phyloP scores from a whole-genome alignment of 768 basidiomycete species.

The Sarcodon aspratus region DNA sequence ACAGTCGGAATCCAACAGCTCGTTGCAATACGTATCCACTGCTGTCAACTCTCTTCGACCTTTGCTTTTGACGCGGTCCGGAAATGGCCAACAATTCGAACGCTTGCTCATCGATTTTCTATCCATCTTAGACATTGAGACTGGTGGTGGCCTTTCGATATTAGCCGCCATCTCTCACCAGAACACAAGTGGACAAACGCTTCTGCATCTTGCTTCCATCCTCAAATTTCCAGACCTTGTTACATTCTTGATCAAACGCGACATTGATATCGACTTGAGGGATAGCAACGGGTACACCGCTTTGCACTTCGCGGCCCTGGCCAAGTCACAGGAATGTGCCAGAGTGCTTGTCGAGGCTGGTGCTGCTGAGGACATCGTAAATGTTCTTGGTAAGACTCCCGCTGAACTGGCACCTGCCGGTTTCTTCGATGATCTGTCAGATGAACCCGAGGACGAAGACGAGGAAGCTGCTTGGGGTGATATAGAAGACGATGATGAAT shows the following conservation, averaged over 20 bases:
- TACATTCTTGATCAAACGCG: constrained; percentile 57
- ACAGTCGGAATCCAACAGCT: constrained; percentile 5
- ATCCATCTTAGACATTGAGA: constrained; percentile 56
- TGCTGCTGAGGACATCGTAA: constrained; percentile 69
- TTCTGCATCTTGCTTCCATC: constrained; percentile 81
- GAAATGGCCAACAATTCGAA: constrained; percentile 54
- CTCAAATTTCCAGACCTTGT: constrained; percentile 66
- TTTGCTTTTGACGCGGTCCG: constrained; percentile 41
- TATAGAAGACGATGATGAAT: constrained; percentile 29
- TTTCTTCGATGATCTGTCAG: constrained; percentile 29
- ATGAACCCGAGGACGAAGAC: constrained; percentile 20
- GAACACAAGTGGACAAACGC: constrained; percentile 67
- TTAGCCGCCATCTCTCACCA: constrained; percentile 55
- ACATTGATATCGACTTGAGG: constrained; percentile 70
- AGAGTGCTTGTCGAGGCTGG: constrained; percentile 64
- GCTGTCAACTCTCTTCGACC: constrained; percentile 36
- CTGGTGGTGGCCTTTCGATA: constrained; percentile 35
- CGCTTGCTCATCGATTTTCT: constrained; percentile 72
- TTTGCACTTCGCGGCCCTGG: constrained; percentile 73
- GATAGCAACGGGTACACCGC: constrained; percentile 90
- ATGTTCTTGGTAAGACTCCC: constrained; percentile 59
- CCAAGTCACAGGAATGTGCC: constrained; percentile 50
- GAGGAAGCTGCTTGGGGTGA: constrained; percentile 61
- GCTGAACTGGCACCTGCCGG: constrained; percentile 41
- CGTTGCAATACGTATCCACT: constrained; percentile 45